A percentile compares a stretch with the other conserved stretches of the same genome.
Evolutionary conservation across 306 rosid genomes (phyloP).

Genomic region (Pyrus pyrifolia): DNA sequence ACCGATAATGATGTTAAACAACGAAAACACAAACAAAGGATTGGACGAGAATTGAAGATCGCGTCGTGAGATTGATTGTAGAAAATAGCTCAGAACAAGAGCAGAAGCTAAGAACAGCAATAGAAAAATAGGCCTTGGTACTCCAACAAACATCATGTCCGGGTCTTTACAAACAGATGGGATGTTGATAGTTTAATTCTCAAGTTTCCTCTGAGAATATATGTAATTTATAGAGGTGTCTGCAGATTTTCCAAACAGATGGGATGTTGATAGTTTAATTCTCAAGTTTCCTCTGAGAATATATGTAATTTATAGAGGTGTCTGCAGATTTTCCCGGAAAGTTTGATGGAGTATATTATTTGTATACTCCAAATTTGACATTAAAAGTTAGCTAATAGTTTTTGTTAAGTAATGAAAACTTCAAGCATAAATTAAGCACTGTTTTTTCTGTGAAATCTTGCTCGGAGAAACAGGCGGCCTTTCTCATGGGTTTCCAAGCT

Average conservation of each 20-base stretch:
- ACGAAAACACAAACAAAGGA: conserved; percentile 24
- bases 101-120: conserved; percentile 9
- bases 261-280: neutral
- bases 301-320: conserved; percentile 3
- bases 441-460: neutral
- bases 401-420: neutral
- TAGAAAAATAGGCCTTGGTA: neutral
- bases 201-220: neutral
- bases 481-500: neutral
- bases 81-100: neutral
- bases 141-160: conserved; percentile 14
- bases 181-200: neutral
- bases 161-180: neutral
- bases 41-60: conserved; percentile 6
- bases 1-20: conserved; percentile 25
- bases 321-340: conserved; percentile 21
- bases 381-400: neutral
- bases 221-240: conserved; percentile 3
- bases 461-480: neutral
- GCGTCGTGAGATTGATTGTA: neutral
- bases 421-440: neutral
- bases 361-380: neutral
- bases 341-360: conserved; percentile 1
- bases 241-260: conserved; percentile 13
- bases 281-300: neutral